Percentiles rank a stretch among this genome's conserved stretches.
These are phyloP conservation scores for Penicillium angulare DNA, from an alignment of 495 filamentous ascomycete species.

Conservation along the genomic window DNA sequence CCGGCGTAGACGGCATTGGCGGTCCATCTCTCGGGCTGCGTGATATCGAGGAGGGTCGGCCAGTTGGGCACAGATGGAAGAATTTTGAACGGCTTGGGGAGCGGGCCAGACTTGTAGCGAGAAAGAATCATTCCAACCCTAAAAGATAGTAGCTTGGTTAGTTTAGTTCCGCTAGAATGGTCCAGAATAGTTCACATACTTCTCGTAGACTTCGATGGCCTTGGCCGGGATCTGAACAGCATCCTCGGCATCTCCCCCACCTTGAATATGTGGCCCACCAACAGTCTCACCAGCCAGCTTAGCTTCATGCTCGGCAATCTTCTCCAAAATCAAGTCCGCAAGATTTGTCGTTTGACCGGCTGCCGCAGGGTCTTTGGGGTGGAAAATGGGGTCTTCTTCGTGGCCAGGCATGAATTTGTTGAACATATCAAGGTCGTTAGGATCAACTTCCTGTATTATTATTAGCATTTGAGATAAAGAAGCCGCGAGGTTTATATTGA, in stretches of 20 bases:
- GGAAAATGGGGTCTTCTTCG: slow-evolving; percentile 50
- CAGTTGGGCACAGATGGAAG: slow-evolving; percentile 87
- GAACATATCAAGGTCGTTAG: slow-evolving; percentile 86
- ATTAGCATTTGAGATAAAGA: slow-evolving; percentile 11
- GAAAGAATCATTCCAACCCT: slow-evolving; percentile 86
- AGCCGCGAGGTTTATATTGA: not conserved
- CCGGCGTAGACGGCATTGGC: slow-evolving; percentile 82
- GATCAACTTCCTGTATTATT: slow-evolving; percentile 67
- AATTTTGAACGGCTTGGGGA: slow-evolving; percentile 97
- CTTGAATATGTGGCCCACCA: slow-evolving; percentile 39
- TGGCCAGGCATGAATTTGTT: slow-evolving; percentile 76
- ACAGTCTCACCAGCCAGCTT: slow-evolving; percentile 44
- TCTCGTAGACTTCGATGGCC: slow-evolving; percentile 89
- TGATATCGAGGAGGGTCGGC: slow-evolving; percentile 81
- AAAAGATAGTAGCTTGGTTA: slow-evolving; percentile 38
- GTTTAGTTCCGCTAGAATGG: not conserved
- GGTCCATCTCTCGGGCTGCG: slow-evolving; percentile 81
- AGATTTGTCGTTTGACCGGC: slow-evolving; percentile 69
- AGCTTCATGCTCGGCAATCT: slow-evolving; percentile 91
- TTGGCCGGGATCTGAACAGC: slow-evolving; percentile 86
- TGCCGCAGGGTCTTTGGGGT: slow-evolving; percentile 43
- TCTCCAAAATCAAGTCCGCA: slow-evolving; percentile 86
- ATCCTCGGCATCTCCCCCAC: slow-evolving; percentile 61
- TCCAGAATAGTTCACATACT: slow-evolving; percentile 52
- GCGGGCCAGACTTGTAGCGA: slow-evolving; percentile 88